These are phyloP conservation scores for Rosa multiflora DNA, from an alignment of 306 rosid species.

Conservation along the genomic window DNA sequence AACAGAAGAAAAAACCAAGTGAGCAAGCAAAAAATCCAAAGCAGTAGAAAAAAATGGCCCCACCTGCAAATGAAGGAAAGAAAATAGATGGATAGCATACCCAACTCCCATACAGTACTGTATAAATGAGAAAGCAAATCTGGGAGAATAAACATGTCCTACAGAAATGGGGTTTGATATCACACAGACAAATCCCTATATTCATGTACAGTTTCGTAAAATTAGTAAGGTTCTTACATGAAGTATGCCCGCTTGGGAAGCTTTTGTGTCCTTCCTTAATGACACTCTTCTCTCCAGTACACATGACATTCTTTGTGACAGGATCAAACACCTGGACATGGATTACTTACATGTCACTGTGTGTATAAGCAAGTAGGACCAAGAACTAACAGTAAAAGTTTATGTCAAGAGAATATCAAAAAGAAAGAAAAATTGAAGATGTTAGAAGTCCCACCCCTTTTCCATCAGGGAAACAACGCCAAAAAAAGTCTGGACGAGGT, in stretches of 20 bases:
- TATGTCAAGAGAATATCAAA: neutral
- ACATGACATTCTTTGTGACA: slow-evolving; percentile 52
- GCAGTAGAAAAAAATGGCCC: neutral
- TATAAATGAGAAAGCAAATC: neutral
- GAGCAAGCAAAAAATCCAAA: slow-evolving; percentile 5
- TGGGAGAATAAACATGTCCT: neutral
- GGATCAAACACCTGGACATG: slow-evolving; percentile 62
- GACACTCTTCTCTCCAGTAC: slow-evolving; percentile 62
- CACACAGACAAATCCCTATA: neutral
- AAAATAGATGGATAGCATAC: neutral
- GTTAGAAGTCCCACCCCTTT: slow-evolving; percentile 54
- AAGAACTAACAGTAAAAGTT: slow-evolving; percentile 18
- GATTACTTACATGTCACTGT: slow-evolving; percentile 18
- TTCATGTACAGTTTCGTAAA: neutral
- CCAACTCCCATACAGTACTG: neutral
- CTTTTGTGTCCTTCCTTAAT: slow-evolving; percentile 96
- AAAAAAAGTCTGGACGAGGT: slow-evolving; percentile 95
- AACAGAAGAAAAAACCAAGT: slow-evolving; percentile 19
- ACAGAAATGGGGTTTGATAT: neutral
- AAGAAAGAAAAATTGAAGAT: slow-evolving; percentile 16
- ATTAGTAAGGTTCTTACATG: slow-evolving; percentile 58
- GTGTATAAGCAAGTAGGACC: slow-evolving; percentile 16
- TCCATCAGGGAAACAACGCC: slow-evolving; percentile 97
- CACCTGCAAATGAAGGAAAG: neutral
- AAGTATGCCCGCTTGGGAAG: slow-evolving; percentile 96